phyloP scores from a whole-genome alignment of 345 rosid species.

The Mercurialis annua region DNA sequence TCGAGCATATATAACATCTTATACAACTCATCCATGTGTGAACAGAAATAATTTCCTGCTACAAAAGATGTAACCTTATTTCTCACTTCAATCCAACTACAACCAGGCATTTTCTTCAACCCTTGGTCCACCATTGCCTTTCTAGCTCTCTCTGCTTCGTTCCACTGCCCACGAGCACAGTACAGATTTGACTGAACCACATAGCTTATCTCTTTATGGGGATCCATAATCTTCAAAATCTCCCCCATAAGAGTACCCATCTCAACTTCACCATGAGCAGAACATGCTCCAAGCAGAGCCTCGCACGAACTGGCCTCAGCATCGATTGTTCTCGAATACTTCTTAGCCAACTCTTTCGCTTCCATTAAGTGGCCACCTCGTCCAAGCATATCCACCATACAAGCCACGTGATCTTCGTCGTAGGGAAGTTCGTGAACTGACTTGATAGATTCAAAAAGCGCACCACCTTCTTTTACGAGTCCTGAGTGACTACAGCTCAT shows the following conservation, averaged over 20 bases:
- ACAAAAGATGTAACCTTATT: slow-evolving; percentile 46
- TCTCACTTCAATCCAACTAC: slow-evolving; percentile 77
- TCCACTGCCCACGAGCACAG: slow-evolving; percentile 59
- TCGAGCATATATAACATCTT: slow-evolving; percentile 36
- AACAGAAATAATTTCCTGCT: slow-evolving; percentile 42
- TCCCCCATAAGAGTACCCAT: slow-evolving; percentile 46
- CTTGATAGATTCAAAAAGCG: slow-evolving; percentile 42
- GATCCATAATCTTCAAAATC: slow-evolving; percentile 32
- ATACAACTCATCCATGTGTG: slow-evolving; percentile 31
- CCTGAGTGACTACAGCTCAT: slow-evolving; percentile 83
- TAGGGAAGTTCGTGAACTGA: slow-evolving; percentile 39
- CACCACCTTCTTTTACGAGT: slow-evolving; percentile 51
- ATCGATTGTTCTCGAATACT: slow-evolving; percentile 15
- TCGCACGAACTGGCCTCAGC: slow-evolving; percentile 35
- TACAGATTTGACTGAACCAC: slow-evolving; percentile 68
- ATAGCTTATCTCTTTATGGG: slow-evolving; percentile 54
- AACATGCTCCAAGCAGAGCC: slow-evolving; percentile 64
- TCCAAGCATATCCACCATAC: slow-evolving; percentile 82
- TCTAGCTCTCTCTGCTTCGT: slow-evolving; percentile 71
- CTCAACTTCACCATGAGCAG: slow-evolving; percentile 36
- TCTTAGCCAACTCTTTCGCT: slow-evolving; percentile 44
- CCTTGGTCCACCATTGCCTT: slow-evolving; percentile 58
- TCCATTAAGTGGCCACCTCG: slow-evolving; percentile 58
- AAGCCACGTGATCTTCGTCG: slow-evolving; percentile 58
- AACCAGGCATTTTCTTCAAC: slow-evolving; percentile 64